Base-by-base conservation (phyloP, 2,329 filamentous ascomycete genomes). In the Sordariomycetes sp. region DNA sequence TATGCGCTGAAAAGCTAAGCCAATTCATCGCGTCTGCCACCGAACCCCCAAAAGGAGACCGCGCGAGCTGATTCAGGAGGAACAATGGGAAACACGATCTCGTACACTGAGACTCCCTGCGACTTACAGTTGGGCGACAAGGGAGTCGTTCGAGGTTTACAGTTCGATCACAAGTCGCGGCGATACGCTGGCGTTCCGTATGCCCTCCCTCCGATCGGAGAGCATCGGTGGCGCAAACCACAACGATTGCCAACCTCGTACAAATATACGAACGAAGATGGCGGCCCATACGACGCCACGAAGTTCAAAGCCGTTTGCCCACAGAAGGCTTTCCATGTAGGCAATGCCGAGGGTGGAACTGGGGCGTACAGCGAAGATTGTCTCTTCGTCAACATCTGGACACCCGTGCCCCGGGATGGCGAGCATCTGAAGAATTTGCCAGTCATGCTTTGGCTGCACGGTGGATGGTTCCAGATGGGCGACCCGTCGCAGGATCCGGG, bases 381-480 rank as follows among this genome's bases (percentile, higher is more conserved):
- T 32, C 43, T 68, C 8, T 52, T 57, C 23, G 46, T 66, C 19
- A 68, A 68, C 34, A 62, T 67, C 23, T 68, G 64, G 63, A 61
- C 61, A 0, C 63, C 64, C 0, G 51, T 58, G 25, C 42, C 19
- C 0, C 28, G 30, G 25, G 32, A 28, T 28, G 38, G 40, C 5
- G 24, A 37, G 8, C 24, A 36, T 9, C 10, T 30, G 2, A 44
- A 40, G 23, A 49, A 46, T 32, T 56, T 48, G 45, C 54, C 53
- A 2, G 50, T 58, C 2, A 47, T 54, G 48, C 33, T 61, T 7
- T 60, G 54, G 49, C 42, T 60, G 2, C 57, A 65, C 30, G 65
- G 64, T 4, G 64, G 65, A 0, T 68, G 63, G 62, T 64, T 67
- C 39, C 62, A 68, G 38, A 51, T 65, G 21, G 62, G 63, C 10